A percentile compares a stretch with the other conserved stretches of the same genome.
Evolutionary conservation across 768 basidiomycete species (phyloP).

Genomic region (Gyrodon lividus): DNA sequence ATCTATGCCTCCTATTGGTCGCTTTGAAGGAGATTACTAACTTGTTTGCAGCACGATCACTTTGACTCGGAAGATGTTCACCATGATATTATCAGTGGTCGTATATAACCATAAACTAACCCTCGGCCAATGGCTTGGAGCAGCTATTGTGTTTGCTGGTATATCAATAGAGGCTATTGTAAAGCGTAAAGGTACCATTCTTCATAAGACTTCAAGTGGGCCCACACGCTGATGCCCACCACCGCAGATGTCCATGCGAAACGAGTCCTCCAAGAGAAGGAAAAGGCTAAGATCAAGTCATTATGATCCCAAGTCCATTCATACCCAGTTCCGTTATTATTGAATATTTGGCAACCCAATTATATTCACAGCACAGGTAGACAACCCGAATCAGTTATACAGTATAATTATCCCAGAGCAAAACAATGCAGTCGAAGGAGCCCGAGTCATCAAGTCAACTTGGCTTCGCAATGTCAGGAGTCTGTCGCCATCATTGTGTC

Average conservation of each 20-base stretch:
- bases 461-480: conserved; percentile 10
- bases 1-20: conserved; percentile 1
- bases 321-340: conserved; percentile 10
- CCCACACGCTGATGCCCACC: conserved; percentile 3
- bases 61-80: conserved; percentile 94
- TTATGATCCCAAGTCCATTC: conserved; percentile 45
- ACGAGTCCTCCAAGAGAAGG: conserved; percentile 76
- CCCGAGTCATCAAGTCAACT: not conserved
- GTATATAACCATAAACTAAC: conserved; percentile 88
- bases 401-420: conserved; percentile 20
- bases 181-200: conserved; percentile 73
- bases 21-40: conserved; percentile 8
- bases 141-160: conserved; percentile 89
- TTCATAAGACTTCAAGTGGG: conserved; percentile 8
- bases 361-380: conserved; percentile 17
- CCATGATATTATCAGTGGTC: conserved; percentile 93
- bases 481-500: conserved; percentile 37
- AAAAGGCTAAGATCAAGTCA: conserved; percentile 79
- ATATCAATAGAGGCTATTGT: conserved; percentile 92
- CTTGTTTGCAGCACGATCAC: conserved; percentile 73
- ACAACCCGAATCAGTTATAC: conserved; percentile 21
- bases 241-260: conserved; percentile 76
- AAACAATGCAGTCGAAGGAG: not conserved
- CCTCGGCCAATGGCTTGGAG: conserved; percentile 89
- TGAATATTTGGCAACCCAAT: not conserved